Conservation (phyloP, 140 eudicot genomes). For the Flaveria floridana region DNA sequence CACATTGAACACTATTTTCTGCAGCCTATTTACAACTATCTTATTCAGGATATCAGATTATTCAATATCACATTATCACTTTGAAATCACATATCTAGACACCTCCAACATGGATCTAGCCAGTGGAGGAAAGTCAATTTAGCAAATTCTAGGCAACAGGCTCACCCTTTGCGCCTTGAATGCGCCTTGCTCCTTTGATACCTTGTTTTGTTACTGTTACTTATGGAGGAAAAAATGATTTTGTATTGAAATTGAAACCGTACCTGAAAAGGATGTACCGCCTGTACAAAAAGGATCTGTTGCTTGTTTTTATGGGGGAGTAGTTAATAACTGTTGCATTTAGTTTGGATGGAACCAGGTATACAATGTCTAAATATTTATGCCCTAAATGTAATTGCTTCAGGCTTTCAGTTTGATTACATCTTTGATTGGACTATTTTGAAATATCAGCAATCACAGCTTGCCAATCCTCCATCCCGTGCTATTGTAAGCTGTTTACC, state of each 20-base stretch:
- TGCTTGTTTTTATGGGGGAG: background rate
- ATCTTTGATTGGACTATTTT: constrained; percentile 92
- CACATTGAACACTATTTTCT: background rate
- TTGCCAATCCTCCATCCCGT: constrained; percentile 86
- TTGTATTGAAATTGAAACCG: constrained; percentile 5
- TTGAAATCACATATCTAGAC: background rate
- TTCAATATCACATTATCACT: background rate
- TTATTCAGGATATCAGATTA: background rate
- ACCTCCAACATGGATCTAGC: background rate
- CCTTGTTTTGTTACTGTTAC: background rate
- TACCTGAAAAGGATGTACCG: background rate
- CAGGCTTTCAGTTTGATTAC: constrained; percentile 95
- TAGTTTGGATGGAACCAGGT: background rate
- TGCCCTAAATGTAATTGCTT: constrained; percentile 11
- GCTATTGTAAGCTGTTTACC: constrained; percentile 56
- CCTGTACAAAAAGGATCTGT: background rate
- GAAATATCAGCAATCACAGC: constrained; percentile 94
- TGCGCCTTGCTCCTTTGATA: too few species aligned
- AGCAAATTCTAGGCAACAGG: background rate
- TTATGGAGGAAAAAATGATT: background rate
- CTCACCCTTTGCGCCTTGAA: too few species aligned
- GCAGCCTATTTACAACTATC: constrained; percentile 1
- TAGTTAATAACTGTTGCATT: background rate
- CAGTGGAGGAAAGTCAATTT: background rate
- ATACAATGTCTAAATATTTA: background rate